phyloP scores from a whole-genome alignment of 805 yeast species.

The Candida quercuum region DNA sequence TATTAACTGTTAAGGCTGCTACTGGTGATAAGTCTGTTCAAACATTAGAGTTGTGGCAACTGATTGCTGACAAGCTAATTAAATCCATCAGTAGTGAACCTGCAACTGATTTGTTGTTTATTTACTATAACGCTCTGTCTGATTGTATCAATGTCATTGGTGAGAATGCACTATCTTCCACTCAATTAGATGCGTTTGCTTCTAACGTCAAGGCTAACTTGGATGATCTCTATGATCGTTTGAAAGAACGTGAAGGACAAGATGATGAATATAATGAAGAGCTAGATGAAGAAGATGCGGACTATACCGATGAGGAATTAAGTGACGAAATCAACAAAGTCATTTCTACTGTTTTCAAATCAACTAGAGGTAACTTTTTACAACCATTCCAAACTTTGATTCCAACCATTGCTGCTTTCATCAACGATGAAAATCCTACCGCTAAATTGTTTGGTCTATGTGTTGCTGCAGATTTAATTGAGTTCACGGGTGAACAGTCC shows the following conservation, averaged over 20 bases:
- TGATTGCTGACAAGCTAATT: conserved; percentile 61
- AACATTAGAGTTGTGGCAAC: conserved; percentile 65
- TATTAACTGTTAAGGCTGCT: conserved; percentile 52
- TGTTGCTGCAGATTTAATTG: conserved; percentile 74
- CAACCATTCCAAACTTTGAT: conserved; percentile 59
- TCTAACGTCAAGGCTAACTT: conserved; percentile 56
- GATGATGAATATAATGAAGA: conserved; percentile 90
- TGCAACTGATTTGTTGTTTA: conserved; percentile 73
- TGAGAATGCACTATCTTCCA: conserved; percentile 48
- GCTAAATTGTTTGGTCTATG: conserved; percentile 75
- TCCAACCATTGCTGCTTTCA: conserved; percentile 55
- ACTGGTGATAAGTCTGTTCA: conserved; percentile 49
- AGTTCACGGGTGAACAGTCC: conserved; percentile 69
- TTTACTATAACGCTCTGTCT: conserved; percentile 68
- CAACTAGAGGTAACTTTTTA: conserved; percentile 50
- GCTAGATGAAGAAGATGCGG: conserved; percentile 76
- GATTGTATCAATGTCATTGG: conserved; percentile 66
- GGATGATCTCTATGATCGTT: conserved; percentile 63
- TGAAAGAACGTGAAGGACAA: conserved; percentile 63
- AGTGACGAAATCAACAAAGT: conserved; percentile 81
- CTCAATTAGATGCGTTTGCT: conserved; percentile 52
- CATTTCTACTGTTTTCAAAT: conserved; percentile 63
- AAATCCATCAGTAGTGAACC: conserved; percentile 72
- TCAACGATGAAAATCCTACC: conserved; percentile 63
- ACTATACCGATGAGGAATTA: conserved; percentile 83